Evolutionary conservation across 345 rosid species (phyloP).

Genomic region (Diplotaxis tenuifolia): DNA sequence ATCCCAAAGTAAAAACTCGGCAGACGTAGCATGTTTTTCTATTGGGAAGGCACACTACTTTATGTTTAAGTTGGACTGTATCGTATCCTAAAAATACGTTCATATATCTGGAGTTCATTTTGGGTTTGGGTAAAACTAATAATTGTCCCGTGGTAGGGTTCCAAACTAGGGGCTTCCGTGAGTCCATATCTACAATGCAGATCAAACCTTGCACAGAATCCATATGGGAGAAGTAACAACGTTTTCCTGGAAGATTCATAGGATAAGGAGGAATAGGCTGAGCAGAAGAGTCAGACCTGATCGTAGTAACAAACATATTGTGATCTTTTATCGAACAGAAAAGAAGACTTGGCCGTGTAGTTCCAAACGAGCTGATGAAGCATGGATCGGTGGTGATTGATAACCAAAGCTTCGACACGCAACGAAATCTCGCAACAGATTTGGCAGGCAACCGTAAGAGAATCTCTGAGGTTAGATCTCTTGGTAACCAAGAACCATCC

Average conservation of each 20-base stretch:
- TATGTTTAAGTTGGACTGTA: background rate
- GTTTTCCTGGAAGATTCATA: background rate
- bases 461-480: background rate
- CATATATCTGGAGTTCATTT: background rate
- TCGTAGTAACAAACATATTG: background rate
- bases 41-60: background rate
- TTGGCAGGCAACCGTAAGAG: background rate
- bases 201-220: constrained; percentile 23
- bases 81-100: background rate
- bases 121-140: background rate
- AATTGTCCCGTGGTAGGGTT: background rate
- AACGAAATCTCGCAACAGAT: background rate
- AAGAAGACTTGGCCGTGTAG: background rate
- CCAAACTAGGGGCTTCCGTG: background rate
- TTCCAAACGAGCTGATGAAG: background rate
- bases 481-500: background rate
- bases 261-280: background rate
- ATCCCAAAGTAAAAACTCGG: constrained; percentile 4
- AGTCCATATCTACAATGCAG: background rate
- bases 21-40: background rate
- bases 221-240: background rate
- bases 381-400: background rate
- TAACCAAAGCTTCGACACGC: background rate
- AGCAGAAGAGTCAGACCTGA: background rate
- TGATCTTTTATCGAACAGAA: background rate